Base-by-base conservation (phyloP, 2,329 filamentous ascomycete species). In the Blumeria hordei region DNA sequence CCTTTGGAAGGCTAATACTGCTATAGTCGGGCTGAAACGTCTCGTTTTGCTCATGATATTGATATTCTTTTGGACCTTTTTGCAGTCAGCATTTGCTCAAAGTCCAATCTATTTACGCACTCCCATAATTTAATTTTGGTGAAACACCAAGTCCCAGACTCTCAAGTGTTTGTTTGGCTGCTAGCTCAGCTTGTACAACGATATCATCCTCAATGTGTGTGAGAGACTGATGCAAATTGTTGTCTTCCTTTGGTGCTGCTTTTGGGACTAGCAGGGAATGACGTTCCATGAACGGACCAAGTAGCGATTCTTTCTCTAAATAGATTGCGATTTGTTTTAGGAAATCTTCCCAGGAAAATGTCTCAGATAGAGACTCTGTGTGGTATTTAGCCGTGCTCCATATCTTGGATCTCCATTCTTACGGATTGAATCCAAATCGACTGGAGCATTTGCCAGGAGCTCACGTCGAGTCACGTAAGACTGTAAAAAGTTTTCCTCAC, bases 261-360 rank as follows among this genome's bases (percentile, higher is more conserved):
- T 52, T 55, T 39, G 63, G 63, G 16, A 60, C 58, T 16, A 60
- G 59, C 12, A 66, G 60, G 16, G 60, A 56, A 57, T 66, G 62
- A 6, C 63, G 60, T 36, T 61, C 59, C 60, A 74, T 70, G 62
- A 69, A 70, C 58, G 69, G 70, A n/a, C 67, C 67, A 55, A 70
- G 68, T 51, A 75, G 69, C 11, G 69, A 64, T 55, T 77, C 75
- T 56, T 77, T 73, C 55, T 75, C 74, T 51, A 82, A 71, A 63
- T 78, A 77, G 11, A 68, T 69, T 50, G 72, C 74, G 14, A 81
- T 71, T 57, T 78, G 75, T 21, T 72, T 70, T 14, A 81, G 67
- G 56, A 82, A 81, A 56, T 79, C 75, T 53, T 75, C 74, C 79
- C 79, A 83, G 34, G 73, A 71, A 60, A 80, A 81, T 60, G 74